These are phyloP conservation scores for Orbilia brochopaga DNA, from an alignment of 2,329 filamentous ascomycete genomes.

Conservation along the genomic window DNA sequence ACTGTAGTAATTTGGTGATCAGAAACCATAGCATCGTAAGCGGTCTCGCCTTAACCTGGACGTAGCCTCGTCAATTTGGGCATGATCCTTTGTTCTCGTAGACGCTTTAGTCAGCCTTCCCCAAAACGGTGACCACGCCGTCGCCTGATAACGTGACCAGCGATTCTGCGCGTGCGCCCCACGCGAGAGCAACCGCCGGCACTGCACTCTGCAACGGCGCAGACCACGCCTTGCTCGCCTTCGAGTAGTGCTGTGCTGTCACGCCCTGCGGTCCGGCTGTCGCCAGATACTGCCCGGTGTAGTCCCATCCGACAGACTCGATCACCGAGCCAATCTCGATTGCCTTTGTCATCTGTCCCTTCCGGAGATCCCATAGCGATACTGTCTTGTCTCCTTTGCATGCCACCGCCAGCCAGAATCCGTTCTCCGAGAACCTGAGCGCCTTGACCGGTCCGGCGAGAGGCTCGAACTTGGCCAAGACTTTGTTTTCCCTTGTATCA, in stretches of 20 bases:
- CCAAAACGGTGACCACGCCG: slow-evolving; percentile 75
- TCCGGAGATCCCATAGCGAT: slow-evolving; percentile 89
- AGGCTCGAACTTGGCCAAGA: slow-evolving; percentile 73
- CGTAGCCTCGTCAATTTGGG: slow-evolving; percentile 22
- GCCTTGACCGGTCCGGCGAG: slow-evolving; percentile 73
- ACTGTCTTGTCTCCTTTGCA: slow-evolving; percentile 78
- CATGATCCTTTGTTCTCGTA: slow-evolving; percentile 50
- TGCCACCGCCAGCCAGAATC: slow-evolving; percentile 89
- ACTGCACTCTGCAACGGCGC: slow-evolving; percentile 80
- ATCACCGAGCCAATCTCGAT: slow-evolving; percentile 82
- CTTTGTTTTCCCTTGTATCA: slow-evolving; percentile 78
- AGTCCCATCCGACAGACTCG: slow-evolving; percentile 83
- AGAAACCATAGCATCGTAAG: slow-evolving; percentile 49
- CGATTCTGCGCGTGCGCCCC: slow-evolving; percentile 76
- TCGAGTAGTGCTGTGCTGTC: slow-evolving; percentile 87
- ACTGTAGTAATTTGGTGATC: slow-evolving; percentile 9
- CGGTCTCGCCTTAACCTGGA: slow-evolving; percentile 7
- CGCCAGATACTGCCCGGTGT: slow-evolving; percentile 90
- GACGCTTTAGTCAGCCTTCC: slow-evolving; percentile 61
- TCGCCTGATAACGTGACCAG: slow-evolving; percentile 76
- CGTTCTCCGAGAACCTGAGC: slow-evolving; percentile 91
- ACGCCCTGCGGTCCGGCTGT: slow-evolving; percentile 79
- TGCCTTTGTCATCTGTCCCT: slow-evolving; percentile 80
- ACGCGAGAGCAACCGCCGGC: slow-evolving; percentile 73
- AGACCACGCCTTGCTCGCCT: slow-evolving; percentile 84